Percentiles rank a stretch among this genome's conserved stretches.
Conservation (phyloP, 2,329 filamentous ascomycete genomes). For the Atkinsonella hypoxylon region DNA sequence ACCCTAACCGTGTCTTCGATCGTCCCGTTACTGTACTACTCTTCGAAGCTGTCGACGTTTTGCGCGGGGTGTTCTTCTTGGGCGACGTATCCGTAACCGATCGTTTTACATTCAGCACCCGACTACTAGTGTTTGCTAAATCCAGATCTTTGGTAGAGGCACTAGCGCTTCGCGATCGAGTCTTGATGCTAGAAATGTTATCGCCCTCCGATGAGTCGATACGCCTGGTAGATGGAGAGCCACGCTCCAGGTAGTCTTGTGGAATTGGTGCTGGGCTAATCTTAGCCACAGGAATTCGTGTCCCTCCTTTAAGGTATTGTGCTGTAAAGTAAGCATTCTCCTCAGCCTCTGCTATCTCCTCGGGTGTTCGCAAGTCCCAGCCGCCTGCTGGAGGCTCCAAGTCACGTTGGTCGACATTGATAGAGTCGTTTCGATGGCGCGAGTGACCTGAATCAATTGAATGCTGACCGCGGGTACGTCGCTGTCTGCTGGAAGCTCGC, state of each 20-base stretch:
- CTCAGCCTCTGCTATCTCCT: constrained; percentile 59
- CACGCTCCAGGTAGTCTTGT: constrained; percentile 59
- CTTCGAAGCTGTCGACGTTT: constrained; percentile 32
- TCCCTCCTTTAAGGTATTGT: constrained; percentile 49
- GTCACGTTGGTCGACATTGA: constrained; percentile 19
- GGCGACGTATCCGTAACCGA: constrained; percentile 39
- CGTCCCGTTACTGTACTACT: constrained; percentile 32
- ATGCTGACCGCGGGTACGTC: constrained; percentile 13
- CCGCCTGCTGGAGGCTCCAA: constrained; percentile 28
- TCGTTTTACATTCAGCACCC: constrained; percentile 25
- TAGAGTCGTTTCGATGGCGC: constrained; percentile 34
- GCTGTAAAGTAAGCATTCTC: constrained; percentile 37
- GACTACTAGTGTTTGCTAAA: constrained; percentile 9
- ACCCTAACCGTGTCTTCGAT: constrained; percentile 50
- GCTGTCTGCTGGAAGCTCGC: constrained; percentile 39
- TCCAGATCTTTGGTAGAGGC: constrained; percentile 30
- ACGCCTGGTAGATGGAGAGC: constrained; percentile 53
- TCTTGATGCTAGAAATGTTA: constrained; percentile 45
- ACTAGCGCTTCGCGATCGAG: constrained; percentile 60
- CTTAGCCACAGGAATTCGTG: constrained; percentile 79
- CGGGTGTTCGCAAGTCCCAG: constrained; percentile 66
- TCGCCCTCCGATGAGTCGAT: constrained; percentile 45
- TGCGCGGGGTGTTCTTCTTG: constrained; percentile 37
- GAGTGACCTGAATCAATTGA: constrained; percentile 6
- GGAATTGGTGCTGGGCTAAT: constrained; percentile 67